Base-by-base conservation (phyloP, 352 stramenopile genomes). In the Phytophthora idaei region DNA sequence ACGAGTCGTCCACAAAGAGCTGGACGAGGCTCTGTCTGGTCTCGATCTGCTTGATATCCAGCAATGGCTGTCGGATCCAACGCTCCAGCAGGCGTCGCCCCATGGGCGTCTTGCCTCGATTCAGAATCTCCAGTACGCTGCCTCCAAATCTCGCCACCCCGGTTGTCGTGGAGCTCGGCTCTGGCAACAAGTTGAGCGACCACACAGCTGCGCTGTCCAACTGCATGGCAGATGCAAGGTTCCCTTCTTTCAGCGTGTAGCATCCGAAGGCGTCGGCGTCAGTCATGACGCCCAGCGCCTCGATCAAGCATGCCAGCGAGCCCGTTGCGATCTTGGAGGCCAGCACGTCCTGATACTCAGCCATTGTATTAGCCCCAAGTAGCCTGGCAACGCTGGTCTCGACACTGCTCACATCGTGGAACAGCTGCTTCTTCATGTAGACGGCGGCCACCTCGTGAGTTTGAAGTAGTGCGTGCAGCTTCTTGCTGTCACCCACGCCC, bases 21-120 rank as follows among this genome's bases (percentile, higher is more conserved):
- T 92, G 84, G 5, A 99, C 96, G 11, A 97, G 68, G 58, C 97
- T 86, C 63, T 99, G 95, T 31, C 97, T 88, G 28, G 71, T 71
- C 21, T 84, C 60, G 64, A 99, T 98, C 15, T 82, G 66, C 8
- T 75, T 63, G 1, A 96, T 69, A 61, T 99, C 80, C 0, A 98
- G 69, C 21, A 99, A 82, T 21, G 98, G 98, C 77, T 99, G 97
- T 47, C 96, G 83, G 51, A 99, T 92, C 98, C 98, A 99, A n/a
- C 95, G 82, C 74, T 98, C 90, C 27, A 99, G 81, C 25, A 98
- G 71, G 0, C 92, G 81, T 56, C 85, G 83, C 0, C 97, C 97
- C 93, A 99, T 98, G 14, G 81, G 73, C 4, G 97, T 99, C 67
- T 97, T 95, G 59, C 92, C 97, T 44, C 95, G 84, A 75, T 98